These are phyloP conservation scores for Aspergillus ostianus DNA, from an alignment of 495 filamentous ascomycete genomes.

Conservation along the genomic window DNA sequence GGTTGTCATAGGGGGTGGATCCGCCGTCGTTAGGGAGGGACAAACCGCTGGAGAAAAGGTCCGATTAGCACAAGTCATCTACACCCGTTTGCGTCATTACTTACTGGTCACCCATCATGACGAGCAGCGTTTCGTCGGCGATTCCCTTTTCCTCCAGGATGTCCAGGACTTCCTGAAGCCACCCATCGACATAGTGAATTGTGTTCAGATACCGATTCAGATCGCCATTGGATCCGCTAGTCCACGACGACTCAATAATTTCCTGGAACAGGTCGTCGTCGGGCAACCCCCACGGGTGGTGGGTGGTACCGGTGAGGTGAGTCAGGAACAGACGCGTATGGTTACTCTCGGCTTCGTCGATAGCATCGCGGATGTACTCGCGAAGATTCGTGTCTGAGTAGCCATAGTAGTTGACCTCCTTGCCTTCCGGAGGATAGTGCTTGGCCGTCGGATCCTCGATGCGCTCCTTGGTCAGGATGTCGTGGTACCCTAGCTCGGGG, in stretches of 20 bases:
- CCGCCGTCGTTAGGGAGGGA: slow-evolving; percentile 45
- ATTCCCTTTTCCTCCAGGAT: slow-evolving; percentile 48
- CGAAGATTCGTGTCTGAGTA: slow-evolving; percentile 45
- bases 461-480: slow-evolving; percentile 40
- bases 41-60: slow-evolving; percentile 26
- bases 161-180: slow-evolving; percentile 44
- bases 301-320: slow-evolving; percentile 50
- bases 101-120: slow-evolving; percentile 48
- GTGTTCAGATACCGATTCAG: slow-evolving; percentile 44
- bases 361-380: slow-evolving; percentile 47
- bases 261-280: slow-evolving; percentile 32
- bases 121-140: slow-evolving; percentile 49
- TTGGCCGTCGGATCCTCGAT: slow-evolving; percentile 38
- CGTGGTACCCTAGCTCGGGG: slow-evolving; percentile 39
- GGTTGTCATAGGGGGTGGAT: slow-evolving; percentile 49
- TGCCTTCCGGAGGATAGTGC: slow-evolving; percentile 33
- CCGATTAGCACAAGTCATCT: slow-evolving; percentile 3
- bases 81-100: slow-evolving; percentile 4
- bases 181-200: slow-evolving; percentile 42
- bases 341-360: slow-evolving; percentile 41
- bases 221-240: slow-evolving; percentile 25
- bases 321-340: slow-evolving; percentile 47
- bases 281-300: slow-evolving; percentile 47
- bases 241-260: slow-evolving; percentile 23
- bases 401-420: slow-evolving; percentile 51